phyloP scores from a whole-genome alignment of 345 rosid genomes.

The Capsella bursapastoris region DNA sequence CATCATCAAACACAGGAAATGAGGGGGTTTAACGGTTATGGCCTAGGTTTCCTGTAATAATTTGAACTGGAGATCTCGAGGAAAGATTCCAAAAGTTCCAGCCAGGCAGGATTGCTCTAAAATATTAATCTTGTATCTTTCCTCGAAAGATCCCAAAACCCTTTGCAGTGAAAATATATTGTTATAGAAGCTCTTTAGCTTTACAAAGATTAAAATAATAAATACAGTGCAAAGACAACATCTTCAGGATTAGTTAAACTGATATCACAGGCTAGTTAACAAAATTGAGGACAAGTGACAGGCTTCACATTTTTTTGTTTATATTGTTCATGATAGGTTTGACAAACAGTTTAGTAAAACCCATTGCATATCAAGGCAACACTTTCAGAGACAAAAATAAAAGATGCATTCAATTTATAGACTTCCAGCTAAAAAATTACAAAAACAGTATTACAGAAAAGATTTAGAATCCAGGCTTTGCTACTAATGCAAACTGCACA shows the following conservation, averaged over 20 bases:
- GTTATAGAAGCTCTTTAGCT: not conserved
- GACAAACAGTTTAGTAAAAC: not conserved
- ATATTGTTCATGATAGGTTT: not conserved
- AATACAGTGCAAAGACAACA: not conserved
- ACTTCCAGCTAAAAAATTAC: not conserved
- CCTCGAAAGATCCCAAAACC: too few species aligned
- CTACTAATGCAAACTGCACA: not conserved
- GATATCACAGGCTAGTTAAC: slow-evolving; percentile 1
- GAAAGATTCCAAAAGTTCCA: too few species aligned
- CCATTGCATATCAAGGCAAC: not conserved
- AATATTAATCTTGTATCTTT: too few species aligned
- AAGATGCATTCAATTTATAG: not conserved
- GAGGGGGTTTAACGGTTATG: not conserved
- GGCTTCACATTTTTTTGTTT: slow-evolving; percentile 5
- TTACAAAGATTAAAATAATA: not conserved
- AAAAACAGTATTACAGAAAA: not conserved
- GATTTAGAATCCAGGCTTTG: not conserved
- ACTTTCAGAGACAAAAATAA: not conserved
- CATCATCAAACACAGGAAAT: not conserved
- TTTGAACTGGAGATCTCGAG: too few species aligned
- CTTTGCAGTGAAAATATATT: too few species aligned
- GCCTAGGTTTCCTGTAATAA: not conserved
- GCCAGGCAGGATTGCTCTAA: too few species aligned
- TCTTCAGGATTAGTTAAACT: not conserved
- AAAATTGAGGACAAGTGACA: slow-evolving; percentile 3